Evolutionary conservation across 192 early-diverging fungal genomes (phyloP).

Genomic region (Dissophora globulifera): DNA sequence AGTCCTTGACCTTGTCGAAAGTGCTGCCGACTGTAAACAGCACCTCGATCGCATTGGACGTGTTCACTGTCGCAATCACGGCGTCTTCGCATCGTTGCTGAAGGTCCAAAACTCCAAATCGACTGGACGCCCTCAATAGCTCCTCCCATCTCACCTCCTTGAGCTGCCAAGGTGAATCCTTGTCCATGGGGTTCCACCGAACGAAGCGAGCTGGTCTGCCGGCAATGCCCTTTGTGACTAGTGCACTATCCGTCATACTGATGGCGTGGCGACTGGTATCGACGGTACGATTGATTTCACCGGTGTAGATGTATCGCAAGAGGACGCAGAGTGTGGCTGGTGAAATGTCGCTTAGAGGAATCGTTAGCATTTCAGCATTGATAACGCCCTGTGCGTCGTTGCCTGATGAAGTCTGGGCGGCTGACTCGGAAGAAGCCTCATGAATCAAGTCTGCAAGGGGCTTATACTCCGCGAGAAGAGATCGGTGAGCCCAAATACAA

Average conservation of each 20-base stretch:
- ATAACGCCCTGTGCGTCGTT: no score
- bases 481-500: slow-evolving; percentile 7
- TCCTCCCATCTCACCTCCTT: slow-evolving; percentile 11
- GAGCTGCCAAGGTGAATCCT: slow-evolving; percentile 3
- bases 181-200: no score
- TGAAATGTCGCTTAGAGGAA: neutral
- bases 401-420: no score
- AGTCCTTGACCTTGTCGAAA: no score
- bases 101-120: slow-evolving; percentile 2
- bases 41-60: no score
- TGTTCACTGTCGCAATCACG: neutral
- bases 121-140: neutral
- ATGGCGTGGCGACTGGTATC: neutral
- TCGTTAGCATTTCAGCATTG: neutral
- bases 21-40: no score
- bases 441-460: neutral
- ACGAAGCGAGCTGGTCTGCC: no score
- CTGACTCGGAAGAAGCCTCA: no score
- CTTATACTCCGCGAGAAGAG: neutral
- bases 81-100: neutral
- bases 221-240: no score
- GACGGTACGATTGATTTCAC: neutral
- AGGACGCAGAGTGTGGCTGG: slow-evolving; percentile 10
- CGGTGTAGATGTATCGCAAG: slow-evolving; percentile 9
- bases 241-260: neutral